These are phyloP conservation scores for Melampsora larici-populina DNA, from an alignment of 1,284 basidiomycete species.

Conservation along the genomic window DNA sequence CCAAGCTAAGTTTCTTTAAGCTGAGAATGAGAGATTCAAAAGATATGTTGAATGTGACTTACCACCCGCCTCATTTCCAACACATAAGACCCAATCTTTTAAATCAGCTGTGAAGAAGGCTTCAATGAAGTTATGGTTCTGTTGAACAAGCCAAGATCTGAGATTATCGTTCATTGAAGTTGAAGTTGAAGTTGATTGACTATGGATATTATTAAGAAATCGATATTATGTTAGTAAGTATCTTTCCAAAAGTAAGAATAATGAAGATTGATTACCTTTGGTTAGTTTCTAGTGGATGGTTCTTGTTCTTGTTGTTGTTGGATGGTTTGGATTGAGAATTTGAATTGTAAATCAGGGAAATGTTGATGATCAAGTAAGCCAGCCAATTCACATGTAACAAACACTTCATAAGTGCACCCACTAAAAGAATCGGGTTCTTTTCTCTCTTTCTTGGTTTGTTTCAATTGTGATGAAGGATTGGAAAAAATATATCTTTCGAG, in stretches of 20 bases:
- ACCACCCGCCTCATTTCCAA: conserved; percentile 42
- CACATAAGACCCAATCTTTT: conserved; percentile 34
- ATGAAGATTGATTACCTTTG: not conserved
- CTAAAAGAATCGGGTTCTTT: too few species aligned
- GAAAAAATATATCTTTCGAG: too few species aligned
- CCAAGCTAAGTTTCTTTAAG: not conserved
- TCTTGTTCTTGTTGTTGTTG: not conserved
- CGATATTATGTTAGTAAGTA: not conserved
- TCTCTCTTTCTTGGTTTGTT: too few species aligned
- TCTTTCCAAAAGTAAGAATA: not conserved
- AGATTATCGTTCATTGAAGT: conserved; percentile 8
- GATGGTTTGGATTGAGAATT: not conserved
- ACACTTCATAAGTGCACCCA: too few species aligned
- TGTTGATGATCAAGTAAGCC: not conserved
- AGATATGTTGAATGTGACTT: not conserved
- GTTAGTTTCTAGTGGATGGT: too few species aligned
- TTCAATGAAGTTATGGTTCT: conserved; percentile 11
- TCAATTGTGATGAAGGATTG: too few species aligned
- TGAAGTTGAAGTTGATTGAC: not conserved
- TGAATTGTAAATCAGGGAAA: not conserved
- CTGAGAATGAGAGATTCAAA: too few species aligned
- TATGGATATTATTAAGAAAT: too few species aligned
- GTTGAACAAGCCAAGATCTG: conserved; percentile 23
- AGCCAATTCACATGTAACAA: too few species aligned
- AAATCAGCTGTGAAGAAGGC: conserved; percentile 2